Percentiles rank a stretch among this genome's conserved stretches.
Evolutionary conservation across 2,329 filamentous ascomycete genomes (phyloP).

Genomic region (Cladorrhinum sp.): DNA sequence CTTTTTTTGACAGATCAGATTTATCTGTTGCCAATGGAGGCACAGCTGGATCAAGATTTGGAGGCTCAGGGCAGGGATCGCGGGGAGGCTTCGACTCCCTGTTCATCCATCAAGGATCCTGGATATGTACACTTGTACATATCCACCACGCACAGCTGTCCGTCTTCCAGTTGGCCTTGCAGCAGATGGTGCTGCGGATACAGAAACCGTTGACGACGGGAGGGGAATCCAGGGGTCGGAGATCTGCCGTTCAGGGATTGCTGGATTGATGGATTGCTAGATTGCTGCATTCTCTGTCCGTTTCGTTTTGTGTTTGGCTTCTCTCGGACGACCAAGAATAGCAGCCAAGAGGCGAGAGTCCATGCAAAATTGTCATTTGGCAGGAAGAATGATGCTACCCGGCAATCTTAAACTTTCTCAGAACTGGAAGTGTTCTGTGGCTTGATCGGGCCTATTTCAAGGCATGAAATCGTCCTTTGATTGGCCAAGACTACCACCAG

Average conservation of each 20-base stretch:
- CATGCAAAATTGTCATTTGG: neutral
- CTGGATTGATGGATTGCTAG: neutral
- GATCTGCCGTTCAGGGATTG: neutral
- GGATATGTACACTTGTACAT: neutral
- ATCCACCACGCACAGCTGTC: neutral
- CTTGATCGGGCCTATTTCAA: slow-evolving; percentile 19
- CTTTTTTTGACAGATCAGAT: neutral
- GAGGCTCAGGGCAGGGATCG: too few species aligned
- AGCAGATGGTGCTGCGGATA: neutral
- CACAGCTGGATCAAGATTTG: neutral
- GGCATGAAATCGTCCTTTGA: neutral
- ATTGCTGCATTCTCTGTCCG: neutral
- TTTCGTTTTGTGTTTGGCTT: neutral
- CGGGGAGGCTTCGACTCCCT: neutral
- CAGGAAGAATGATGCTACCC: neutral
- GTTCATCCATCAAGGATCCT: neutral
- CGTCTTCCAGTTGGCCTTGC: neutral
- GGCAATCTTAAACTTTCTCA: neutral
- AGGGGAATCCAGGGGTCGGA: neutral
- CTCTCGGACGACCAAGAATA: neutral
- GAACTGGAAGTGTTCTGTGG: slow-evolving; percentile 6
- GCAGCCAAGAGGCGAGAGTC: neutral
- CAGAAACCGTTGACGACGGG: neutral
- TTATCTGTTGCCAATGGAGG: neutral
- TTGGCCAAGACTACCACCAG: neutral